These are phyloP conservation scores for Exophiala oligosperma DNA, from an alignment of 2,329 filamentous ascomycete genomes.

Conservation along the genomic window DNA sequence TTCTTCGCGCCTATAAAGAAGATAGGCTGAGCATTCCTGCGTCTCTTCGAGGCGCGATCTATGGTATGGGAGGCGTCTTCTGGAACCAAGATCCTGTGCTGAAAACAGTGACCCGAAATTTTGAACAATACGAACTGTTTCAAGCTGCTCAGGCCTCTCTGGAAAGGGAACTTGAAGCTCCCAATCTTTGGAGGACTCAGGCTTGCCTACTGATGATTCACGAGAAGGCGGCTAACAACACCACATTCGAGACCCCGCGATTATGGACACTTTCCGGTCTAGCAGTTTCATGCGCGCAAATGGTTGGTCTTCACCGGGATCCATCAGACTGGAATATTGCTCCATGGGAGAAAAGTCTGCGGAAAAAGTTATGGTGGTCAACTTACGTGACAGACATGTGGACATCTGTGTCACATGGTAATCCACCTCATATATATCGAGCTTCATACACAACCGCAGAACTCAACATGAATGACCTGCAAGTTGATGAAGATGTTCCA, in stretches of 20 bases:
- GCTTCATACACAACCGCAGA: constrained; percentile 44
- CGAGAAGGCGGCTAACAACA: constrained; percentile 47
- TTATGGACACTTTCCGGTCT: constrained; percentile 48
- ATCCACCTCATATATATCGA: constrained; percentile 46
- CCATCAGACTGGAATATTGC: constrained; percentile 45
- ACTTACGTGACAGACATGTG: constrained; percentile 46
- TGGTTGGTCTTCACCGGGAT: constrained; percentile 49
- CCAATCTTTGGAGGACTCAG: constrained; percentile 49
- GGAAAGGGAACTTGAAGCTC: constrained; percentile 49
- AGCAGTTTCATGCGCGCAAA: constrained; percentile 47
- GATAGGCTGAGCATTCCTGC: constrained; percentile 45
- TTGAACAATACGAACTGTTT: constrained; percentile 45
- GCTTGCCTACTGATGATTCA: constrained; percentile 49
- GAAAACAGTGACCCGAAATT: constrained; percentile 33
- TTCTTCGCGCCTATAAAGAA: constrained; percentile 41
- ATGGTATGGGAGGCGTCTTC: constrained; percentile 47
- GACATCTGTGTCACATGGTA: constrained; percentile 50
- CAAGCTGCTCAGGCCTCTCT: constrained; percentile 46
- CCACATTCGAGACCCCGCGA: constrained; percentile 49
- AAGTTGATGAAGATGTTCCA: constrained; percentile 45
- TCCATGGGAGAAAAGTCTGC: constrained; percentile 40
- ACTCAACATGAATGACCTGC: constrained; percentile 44
- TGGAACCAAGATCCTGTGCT: constrained; percentile 41
- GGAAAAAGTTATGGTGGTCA: constrained; percentile 51
- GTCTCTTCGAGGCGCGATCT: constrained; percentile 48